phyloP scores from a whole-genome alignment of 495 filamentous ascomycete species.

The Eremomyces bilateralis region DNA sequence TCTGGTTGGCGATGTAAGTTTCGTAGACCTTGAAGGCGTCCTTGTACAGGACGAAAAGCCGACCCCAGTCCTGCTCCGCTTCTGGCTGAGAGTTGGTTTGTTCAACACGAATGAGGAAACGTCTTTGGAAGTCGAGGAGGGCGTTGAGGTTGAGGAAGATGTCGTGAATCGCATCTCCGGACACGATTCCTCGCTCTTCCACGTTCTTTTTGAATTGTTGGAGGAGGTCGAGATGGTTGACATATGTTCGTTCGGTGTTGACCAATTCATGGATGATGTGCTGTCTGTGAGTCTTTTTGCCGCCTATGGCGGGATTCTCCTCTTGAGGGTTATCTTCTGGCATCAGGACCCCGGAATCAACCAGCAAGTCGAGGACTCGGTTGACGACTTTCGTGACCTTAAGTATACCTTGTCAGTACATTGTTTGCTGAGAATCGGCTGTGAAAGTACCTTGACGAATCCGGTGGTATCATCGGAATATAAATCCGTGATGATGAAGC shows the following conservation, averaged over 20 bases:
- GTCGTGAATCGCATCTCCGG: conserved; percentile 77
- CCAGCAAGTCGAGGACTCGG: conserved; percentile 68
- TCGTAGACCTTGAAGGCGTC: conserved; percentile 77
- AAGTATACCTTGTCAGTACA: conserved; percentile 3
- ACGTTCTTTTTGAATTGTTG: conserved; percentile 81
- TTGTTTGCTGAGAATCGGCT: neutral
- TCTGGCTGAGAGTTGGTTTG: conserved; percentile 71
- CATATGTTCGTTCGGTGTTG: conserved; percentile 89
- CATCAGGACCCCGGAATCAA: conserved; percentile 49
- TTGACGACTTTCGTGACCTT: conserved; percentile 72
- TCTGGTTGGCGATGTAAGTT: conserved; percentile 89
- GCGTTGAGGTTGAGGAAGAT: conserved; percentile 93
- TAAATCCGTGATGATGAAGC: conserved; percentile 78
- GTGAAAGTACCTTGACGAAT: conserved; percentile 59
- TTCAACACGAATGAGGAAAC: conserved; percentile 87
- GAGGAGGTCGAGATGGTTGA: conserved; percentile 89
- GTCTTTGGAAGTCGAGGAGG: conserved; percentile 81
- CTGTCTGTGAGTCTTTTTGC: conserved; percentile 53
- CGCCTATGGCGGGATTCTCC: conserved; percentile 1
- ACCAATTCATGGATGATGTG: conserved; percentile 79
- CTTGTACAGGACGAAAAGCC: conserved; percentile 56
- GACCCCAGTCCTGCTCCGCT: conserved; percentile 73
- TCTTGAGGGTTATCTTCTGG: no score
- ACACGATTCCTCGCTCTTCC: conserved; percentile 66
- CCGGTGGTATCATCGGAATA: conserved; percentile 89